These are phyloP conservation scores for Exophiala spinifera DNA, from an alignment of 2,329 filamentous ascomycete genomes.

Conservation along the genomic window DNA sequence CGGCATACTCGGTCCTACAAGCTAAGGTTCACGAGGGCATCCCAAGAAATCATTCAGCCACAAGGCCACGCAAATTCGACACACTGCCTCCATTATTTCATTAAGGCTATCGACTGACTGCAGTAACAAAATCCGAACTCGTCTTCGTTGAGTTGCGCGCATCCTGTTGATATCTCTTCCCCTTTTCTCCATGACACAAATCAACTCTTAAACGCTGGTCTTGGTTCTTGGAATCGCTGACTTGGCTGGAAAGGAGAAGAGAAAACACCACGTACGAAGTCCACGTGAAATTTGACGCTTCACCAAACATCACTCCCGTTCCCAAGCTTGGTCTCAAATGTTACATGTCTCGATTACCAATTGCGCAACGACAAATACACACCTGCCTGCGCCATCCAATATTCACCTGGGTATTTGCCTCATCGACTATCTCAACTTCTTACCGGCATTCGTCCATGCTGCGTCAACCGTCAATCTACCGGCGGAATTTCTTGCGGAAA, in stretches of 20 bases:
- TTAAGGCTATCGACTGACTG: slow-evolving; percentile 1
- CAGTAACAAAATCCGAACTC: background rate
- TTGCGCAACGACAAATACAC: background rate
- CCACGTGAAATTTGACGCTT: background rate
- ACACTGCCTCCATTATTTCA: slow-evolving; percentile 7
- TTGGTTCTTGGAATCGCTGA: background rate
- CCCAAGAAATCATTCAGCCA: background rate
- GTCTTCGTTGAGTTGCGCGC: background rate
- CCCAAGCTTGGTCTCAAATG: background rate
- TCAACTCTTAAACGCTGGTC: background rate
- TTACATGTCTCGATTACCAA: background rate
- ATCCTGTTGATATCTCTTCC: background rate
- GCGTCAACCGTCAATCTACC: background rate
- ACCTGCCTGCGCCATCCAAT: slow-evolving; percentile 4
- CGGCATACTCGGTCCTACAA: too few relatives aligned
- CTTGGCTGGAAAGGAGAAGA: background rate
- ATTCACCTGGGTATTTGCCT: slow-evolving; percentile 1
- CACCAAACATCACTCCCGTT: background rate
- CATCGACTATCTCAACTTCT: background rate
- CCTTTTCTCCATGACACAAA: background rate
- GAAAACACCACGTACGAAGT: background rate
- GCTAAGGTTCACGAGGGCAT: background rate
- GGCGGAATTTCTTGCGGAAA: too few relatives aligned
- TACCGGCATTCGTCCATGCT: background rate
- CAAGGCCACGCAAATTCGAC: background rate